phyloP scores from a whole-genome alignment of 768 basidiomycete genomes.

The Dacryopinax primogenitus region DNA sequence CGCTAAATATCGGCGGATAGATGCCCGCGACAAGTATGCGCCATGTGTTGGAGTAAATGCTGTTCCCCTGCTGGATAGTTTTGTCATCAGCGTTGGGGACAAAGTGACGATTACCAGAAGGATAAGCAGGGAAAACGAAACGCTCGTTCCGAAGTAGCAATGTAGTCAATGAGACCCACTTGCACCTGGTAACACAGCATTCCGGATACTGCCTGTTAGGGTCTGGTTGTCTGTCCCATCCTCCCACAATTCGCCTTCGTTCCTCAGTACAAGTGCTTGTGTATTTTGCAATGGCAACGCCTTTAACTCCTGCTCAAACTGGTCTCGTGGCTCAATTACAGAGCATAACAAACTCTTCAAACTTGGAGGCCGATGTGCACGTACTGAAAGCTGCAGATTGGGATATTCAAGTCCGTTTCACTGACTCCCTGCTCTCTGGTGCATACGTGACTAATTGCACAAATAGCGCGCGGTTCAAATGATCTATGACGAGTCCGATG shows the following conservation, averaged over 20 bases:
- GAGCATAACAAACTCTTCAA: conserved; percentile 46
- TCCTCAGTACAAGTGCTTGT: neutral
- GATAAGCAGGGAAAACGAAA: neutral
- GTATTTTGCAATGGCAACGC: neutral
- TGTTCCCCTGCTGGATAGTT: neutral
- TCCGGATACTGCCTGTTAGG: no score
- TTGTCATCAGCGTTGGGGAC: neutral
- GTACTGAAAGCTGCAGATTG: conserved; percentile 52
- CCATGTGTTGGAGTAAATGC: conserved; percentile 6
- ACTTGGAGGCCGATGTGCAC: conserved; percentile 47
- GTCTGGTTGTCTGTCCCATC: neutral
- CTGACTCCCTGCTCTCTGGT: neutral
- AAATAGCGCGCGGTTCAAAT: conserved; percentile 15
- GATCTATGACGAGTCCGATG: conserved; percentile 11
- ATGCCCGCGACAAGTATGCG: neutral
- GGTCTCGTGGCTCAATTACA: conserved; percentile 35
- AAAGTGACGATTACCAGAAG: neutral
- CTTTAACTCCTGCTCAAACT: conserved; percentile 18
- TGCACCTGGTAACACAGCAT: no score
- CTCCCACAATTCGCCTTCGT: neutral
- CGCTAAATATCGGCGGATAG: neutral
- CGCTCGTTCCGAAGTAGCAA: neutral
- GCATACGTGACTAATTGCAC: conserved; percentile 7
- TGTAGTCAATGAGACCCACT: no score
- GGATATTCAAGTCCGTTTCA: conserved; percentile 50